These are phyloP conservation scores for Wickerhamiella azyma DNA, from an alignment of 805 yeast species.

Conservation along the genomic window DNA sequence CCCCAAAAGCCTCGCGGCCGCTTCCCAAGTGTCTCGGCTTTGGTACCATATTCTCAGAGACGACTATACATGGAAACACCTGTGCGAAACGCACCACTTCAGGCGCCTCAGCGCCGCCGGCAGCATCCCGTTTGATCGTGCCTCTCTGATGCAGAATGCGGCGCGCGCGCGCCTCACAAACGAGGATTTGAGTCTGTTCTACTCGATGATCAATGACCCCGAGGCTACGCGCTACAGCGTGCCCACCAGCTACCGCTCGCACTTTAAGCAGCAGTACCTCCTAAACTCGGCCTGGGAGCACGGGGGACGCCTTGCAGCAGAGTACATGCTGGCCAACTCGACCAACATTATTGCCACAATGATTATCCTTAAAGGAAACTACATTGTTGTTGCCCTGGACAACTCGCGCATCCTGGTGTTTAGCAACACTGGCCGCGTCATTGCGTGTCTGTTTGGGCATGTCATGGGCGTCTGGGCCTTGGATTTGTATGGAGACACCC, in stretches of 20 bases:
- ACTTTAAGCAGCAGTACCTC: conserved; percentile 29
- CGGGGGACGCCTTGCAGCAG: conserved; percentile 30
- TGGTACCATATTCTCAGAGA: conserved; percentile 43
- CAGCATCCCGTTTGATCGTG: not conserved
- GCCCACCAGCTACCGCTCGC: conserved; percentile 28
- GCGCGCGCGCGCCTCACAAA: not conserved
- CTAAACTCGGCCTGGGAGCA: conserved; percentile 29
- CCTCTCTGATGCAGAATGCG: not conserved
- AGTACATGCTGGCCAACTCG: conserved; percentile 26
- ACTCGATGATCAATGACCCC: conserved; percentile 25
- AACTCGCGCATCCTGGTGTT: conserved; percentile 32
- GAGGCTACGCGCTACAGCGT: conserved; percentile 20
- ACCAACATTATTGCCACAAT: conserved; percentile 29
- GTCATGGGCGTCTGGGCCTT: conserved; percentile 98
- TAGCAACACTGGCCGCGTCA: conserved; percentile 27
- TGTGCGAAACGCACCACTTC: conserved; percentile 28
- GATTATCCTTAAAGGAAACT: conserved; percentile 25
- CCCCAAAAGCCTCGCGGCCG: conserved; percentile 67
- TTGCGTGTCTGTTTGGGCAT: conserved; percentile 93
- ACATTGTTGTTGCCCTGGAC: conserved; percentile 32
- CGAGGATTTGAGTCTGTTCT: conserved; percentile 12
- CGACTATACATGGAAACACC: conserved; percentile 31
- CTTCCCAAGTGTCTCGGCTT: conserved; percentile 77
- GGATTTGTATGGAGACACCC: conserved; percentile 76
- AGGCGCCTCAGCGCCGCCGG: conserved; percentile 27